phyloP scores from a whole-genome alignment of 257 asterid genomes.

The Henckelia pumila region DNA sequence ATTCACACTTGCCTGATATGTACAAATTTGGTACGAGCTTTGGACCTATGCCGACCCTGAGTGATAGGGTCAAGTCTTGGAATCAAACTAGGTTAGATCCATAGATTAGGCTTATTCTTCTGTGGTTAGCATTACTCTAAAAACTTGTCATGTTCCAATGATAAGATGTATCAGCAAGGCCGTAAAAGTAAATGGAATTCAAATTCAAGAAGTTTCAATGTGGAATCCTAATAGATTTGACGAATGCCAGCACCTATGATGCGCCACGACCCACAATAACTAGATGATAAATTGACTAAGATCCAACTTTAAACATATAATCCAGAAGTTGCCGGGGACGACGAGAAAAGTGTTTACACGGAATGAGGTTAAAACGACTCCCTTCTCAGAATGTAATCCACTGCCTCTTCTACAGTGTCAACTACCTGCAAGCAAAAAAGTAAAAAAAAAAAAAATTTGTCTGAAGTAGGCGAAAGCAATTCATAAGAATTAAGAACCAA shows the following conservation, averaged over 20 bases:
- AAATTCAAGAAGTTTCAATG: not conserved
- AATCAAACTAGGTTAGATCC: not conserved
- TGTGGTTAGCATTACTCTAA: not conserved
- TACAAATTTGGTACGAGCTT: too few relatives aligned
- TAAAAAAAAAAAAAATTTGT: not conserved
- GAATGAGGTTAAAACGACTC: slow-evolving; percentile 35
- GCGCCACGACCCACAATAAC: not conserved
- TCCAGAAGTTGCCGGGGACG: not conserved
- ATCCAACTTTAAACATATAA: not conserved
- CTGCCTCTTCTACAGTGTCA: slow-evolving; percentile 82
- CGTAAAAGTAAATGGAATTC: too few relatives aligned
- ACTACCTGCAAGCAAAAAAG: slow-evolving; percentile 55
- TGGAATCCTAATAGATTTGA: not conserved
- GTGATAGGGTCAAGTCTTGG: not conserved
- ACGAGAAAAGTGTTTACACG: not conserved
- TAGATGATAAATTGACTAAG: not conserved
- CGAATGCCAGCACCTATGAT: not conserved
- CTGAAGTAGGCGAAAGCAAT: not conserved
- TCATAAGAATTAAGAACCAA: not conserved
- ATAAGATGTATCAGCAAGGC: not conserved
- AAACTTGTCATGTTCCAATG: not conserved
- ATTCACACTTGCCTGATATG: too few relatives aligned
- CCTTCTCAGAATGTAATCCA: slow-evolving; percentile 69
- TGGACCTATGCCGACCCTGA: not conserved
- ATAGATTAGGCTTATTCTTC: not conserved